Evolutionary conservation across 805 yeast species (phyloP), one percentile per base, ranked within the genome.

Genomic region (Schizosaccharomyces osmophilus): DNA sequence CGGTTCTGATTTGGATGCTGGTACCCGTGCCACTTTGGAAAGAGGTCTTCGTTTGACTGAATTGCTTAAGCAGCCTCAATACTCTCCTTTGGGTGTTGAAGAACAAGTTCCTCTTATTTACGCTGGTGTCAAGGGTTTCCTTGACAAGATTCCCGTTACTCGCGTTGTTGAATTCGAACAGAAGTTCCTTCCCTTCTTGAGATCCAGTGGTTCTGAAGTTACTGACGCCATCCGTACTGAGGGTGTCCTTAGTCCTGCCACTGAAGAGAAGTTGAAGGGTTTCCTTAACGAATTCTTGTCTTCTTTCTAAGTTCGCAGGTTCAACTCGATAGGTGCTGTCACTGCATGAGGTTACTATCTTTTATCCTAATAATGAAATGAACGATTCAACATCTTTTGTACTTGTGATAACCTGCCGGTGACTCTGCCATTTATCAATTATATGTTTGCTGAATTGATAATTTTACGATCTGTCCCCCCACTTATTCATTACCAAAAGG

Each of bases 41-140:
- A 89, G 99, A 85, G 99, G 99, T 88, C 98, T 93, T 85, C 90
- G 99, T 82, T 85, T 93, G 74, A 93, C 98, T 71, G 97, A 89
- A 81, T 81, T 93, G 77, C 84, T 93, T 77, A 89, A 90, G 80
- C 99, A 93, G 82, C 85, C 83, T 77, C 99, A 93, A 82, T 87
- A 83, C 82, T 72, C 84, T 71, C 99, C 99, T 76, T 79, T 90
- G 74, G 84, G 95, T 74, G 95, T 97, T 73, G 97, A 93, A 79
- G 96, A 90, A 79, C 96, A 88, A 81, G 98, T 94, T 67, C 98
- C 98, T 74, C 79, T 88, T 74, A 88, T 93, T 75, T 93, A 76
- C 82, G 98, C 97, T 68, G 99, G 99, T 90, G 98, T 94, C 73
- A 89, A 90, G 84, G 99, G 99, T 83, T 88, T 73, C 89, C 84